Conservation (phyloP, 768 basidiomycete genomes). For the Kwoniella botswanensis region DNA sequence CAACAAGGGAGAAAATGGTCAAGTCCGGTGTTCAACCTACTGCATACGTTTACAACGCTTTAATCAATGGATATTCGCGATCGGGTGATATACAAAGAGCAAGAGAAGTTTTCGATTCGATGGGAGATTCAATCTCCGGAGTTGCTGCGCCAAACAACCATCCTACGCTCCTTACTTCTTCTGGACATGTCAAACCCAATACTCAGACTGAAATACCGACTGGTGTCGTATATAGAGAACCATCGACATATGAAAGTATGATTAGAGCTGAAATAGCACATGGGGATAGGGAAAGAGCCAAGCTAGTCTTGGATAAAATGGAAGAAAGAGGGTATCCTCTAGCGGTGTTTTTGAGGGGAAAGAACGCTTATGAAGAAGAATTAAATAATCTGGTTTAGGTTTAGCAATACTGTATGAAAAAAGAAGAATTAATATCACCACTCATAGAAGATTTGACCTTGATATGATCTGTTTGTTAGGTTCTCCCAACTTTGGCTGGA, state of each 20-base stretch:
- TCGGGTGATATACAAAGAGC: constrained; percentile 73
- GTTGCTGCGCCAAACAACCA: constrained; percentile 90
- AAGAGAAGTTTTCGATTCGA: constrained; percentile 75
- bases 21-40: constrained; percentile 78
- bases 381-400: background rate
- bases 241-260: constrained; percentile 78
- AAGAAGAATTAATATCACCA: constrained; percentile 12
- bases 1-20: constrained; percentile 69
- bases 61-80: constrained; percentile 76
- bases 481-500: background rate
- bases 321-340: constrained; percentile 62
- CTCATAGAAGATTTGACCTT: background rate
- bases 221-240: constrained; percentile 79
- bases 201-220: constrained; percentile 57
- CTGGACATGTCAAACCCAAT: constrained; percentile 55
- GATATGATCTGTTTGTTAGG: background rate
- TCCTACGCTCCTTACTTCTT: constrained; percentile 66
- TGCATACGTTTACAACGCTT: constrained; percentile 88
- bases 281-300: constrained; percentile 74
- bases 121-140: constrained; percentile 75
- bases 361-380: constrained; percentile 39
- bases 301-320: constrained; percentile 71
- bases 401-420: background rate
- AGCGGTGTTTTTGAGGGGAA: constrained; percentile 51
- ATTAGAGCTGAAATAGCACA: constrained; percentile 84